phyloP scores from a whole-genome alignment of 352 stramenopile genomes.

The Pythium sukuiense region DNA sequence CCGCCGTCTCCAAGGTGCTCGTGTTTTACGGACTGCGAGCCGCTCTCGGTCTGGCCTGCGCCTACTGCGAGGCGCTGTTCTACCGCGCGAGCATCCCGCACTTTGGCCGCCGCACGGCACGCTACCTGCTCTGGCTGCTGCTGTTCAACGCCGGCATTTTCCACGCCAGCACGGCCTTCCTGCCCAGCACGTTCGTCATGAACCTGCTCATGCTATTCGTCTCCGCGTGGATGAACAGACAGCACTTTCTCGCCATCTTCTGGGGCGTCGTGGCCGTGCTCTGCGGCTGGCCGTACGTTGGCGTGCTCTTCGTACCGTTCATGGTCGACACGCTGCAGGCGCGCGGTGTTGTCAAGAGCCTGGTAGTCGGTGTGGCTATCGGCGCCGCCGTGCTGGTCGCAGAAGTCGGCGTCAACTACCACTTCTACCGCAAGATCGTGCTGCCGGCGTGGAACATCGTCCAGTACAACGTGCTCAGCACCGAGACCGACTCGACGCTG shows the following conservation, averaged over 20 bases:
- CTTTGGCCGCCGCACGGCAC: slow-evolving; percentile 65
- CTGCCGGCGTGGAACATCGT: slow-evolving; percentile 94
- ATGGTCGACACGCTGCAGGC: slow-evolving; percentile 76
- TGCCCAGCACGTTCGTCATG: slow-evolving; percentile 93
- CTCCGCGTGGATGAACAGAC: slow-evolving; percentile 76
- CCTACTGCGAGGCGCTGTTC: slow-evolving; percentile 86
- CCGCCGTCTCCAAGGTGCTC: slow-evolving; percentile 57
- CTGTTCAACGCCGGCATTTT: slow-evolving; percentile 92
- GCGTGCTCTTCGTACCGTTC: slow-evolving; percentile 95
- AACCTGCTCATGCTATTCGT: slow-evolving; percentile 79
- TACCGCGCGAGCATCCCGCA: slow-evolving; percentile 61
- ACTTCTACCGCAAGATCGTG: slow-evolving; percentile 69
- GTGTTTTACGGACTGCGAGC: slow-evolving; percentile 92
- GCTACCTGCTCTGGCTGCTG: slow-evolving; percentile 76
- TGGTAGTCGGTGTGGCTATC: slow-evolving; percentile 60
- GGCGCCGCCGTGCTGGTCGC: slow-evolving; percentile 66
- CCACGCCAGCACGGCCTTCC: slow-evolving; percentile 89
- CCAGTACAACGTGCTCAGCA: slow-evolving; percentile 93
- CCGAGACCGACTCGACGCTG: slow-evolving; percentile 93
- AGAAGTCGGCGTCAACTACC: slow-evolving; percentile 85
- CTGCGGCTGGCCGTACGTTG: slow-evolving; percentile 97
- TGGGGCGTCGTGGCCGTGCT: slow-evolving; percentile 91
- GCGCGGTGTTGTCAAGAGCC: slow-evolving; percentile 48
- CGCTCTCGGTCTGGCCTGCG: slow-evolving; percentile 70
- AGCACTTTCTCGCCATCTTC: slow-evolving; percentile 74